Evolutionary conservation across 345 rosid genomes (phyloP), one percentile per base, ranked within the genome.

Genomic region (Turnera subulata): DNA sequence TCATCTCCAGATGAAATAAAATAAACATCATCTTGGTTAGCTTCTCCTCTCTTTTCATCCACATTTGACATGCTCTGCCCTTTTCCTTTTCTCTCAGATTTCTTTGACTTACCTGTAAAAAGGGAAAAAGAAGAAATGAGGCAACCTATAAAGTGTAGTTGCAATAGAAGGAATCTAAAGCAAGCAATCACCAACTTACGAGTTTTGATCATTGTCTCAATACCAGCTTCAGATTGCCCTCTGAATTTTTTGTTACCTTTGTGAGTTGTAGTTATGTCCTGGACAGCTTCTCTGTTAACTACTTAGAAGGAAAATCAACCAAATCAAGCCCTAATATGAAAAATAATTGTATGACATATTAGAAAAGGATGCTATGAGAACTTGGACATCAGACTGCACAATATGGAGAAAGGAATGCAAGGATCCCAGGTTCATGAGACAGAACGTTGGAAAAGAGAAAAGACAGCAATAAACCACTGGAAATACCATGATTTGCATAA

Each of bases 1-100:
- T 82, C 90, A 42, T 83, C 96, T 39, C 84, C 88, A 25, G 96
- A 85, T 76, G 93, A 78, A 29, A 88, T 76, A 54, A 71, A 60
- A 77, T 76, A 75, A 55, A 78, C 90, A 4, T 57, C 75, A 33
- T 58, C 59, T 21, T 59, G 32, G 24, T 51, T 39, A 43, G 57
- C 43, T 11, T 40, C 65, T 13, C 15, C 53, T 23, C 52, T 61
- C 53, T 46, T 68, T 51, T 54, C 65, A 9, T 53, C 56, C 16
- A 57, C 59, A 29, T 39, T 56, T 32, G 63, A 57, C 8, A 45
- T 29, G 45, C 14, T 50, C 1, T 3, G 61, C 49, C 47, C 59
- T 63, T 48, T 61, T 48, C 61, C 65, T 64, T 68, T 76, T 69
- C 61, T 69, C 69, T 62, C 63, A 32, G 50, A 66, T 73, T 68